Evolutionary conservation across 371 early-diverging fungal genomes (phyloP).

Genomic region (Nematocida sp.): DNA sequence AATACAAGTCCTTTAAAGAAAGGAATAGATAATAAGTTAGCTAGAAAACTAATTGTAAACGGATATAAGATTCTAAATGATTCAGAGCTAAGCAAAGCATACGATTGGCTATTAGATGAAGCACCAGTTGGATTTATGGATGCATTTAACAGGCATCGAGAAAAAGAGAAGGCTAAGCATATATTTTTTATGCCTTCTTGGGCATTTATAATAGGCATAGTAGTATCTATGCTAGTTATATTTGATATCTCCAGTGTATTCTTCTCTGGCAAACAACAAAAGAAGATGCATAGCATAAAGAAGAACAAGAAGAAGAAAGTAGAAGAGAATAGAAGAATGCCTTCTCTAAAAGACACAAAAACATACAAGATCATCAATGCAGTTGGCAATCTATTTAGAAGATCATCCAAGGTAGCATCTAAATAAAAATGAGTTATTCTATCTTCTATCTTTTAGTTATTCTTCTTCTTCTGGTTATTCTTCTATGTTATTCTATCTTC

Average conservation of each 20-base stretch:
- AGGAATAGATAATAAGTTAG: background rate
- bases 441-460: too few species aligned
- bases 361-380: background rate
- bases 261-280: background rate
- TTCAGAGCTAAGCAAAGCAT: conserved; percentile 23
- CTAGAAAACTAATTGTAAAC: conserved; percentile 3
- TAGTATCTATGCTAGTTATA: background rate
- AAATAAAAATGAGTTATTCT: too few species aligned
- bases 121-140: conserved; percentile 42
- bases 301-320: conserved; percentile 13
- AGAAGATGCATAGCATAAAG: background rate
- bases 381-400: too few species aligned
- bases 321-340: background rate
- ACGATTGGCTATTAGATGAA: conserved; percentile 44
- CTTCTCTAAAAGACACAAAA: conserved; percentile 6
- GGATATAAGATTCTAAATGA: conserved; percentile 40
- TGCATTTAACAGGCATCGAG: background rate
- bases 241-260: conserved; percentile 8
- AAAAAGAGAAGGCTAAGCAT: too few species aligned
- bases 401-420: too few species aligned
- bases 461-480: too few species aligned
- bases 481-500: too few species aligned
- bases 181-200: conserved; percentile 27
- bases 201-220: background rate
- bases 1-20: background rate